A percentile compares a stretch with the other conserved stretches of the same genome.
phyloP scores from a whole-genome alignment of 805 yeast genomes.

The Torulaspora microellipsoides region DNA sequence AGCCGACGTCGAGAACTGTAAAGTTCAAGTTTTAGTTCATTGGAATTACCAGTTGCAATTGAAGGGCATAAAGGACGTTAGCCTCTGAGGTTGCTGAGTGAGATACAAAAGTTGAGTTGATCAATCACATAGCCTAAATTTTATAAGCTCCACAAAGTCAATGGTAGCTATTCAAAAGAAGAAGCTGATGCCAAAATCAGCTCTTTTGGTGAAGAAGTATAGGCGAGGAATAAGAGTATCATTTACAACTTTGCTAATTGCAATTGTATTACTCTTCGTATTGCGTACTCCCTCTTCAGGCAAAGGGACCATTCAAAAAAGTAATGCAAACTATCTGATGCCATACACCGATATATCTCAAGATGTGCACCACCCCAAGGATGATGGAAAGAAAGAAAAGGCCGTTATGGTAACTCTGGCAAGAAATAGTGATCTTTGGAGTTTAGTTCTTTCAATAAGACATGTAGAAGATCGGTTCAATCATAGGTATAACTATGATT shows the following conservation, averaged over 20 bases:
- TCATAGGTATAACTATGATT: slow-evolving; percentile 58
- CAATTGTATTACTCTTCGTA: slow-evolving; percentile 18
- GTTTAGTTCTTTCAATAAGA: slow-evolving; percentile 54
- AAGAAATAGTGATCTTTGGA: slow-evolving; percentile 58
- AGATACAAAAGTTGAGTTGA: too few species aligned
- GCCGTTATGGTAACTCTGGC: slow-evolving; percentile 71
- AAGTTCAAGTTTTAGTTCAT: neutral
- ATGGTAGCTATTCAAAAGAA: slow-evolving; percentile 22
- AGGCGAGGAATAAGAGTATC: slow-evolving; percentile 25
- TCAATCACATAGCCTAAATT: too few species aligned
- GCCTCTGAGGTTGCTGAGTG: too few species aligned
- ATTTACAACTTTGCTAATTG: slow-evolving; percentile 22
- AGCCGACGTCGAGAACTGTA: slow-evolving; percentile 3
- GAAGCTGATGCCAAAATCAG: slow-evolving; percentile 32
- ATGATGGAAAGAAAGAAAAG: slow-evolving; percentile 41
- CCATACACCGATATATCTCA: slow-evolving; percentile 33
- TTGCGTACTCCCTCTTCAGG: slow-evolving; percentile 6
- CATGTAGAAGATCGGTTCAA: slow-evolving; percentile 67
- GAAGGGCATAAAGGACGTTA: too few species aligned
- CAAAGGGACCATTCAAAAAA: neutral
- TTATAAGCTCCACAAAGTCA: neutral
- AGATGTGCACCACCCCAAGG: slow-evolving; percentile 28
- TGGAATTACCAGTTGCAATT: too few species aligned
- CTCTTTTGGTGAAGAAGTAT: slow-evolving; percentile 28
- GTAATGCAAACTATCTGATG: slow-evolving; percentile 15